Percentiles rank a stretch among this genome's conserved stretches.
These are phyloP conservation scores for Delonix regia DNA, from an alignment of 306 rosid species.

Conservation along the genomic window DNA sequence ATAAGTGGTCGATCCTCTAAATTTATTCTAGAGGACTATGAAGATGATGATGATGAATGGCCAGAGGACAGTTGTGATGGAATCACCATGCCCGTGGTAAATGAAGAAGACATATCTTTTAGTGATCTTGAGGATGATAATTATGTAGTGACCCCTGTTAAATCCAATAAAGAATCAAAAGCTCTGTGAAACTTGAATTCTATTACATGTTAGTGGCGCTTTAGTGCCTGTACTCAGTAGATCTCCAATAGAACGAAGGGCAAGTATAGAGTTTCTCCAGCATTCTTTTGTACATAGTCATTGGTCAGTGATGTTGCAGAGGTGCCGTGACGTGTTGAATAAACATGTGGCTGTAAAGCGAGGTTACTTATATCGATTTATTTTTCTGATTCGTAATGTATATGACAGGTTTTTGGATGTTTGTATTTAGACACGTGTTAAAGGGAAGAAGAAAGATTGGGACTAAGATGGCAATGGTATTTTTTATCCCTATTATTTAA, in stretches of 20 bases:
- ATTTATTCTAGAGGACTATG: slow-evolving; percentile 49
- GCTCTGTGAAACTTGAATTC: slow-evolving; percentile 39
- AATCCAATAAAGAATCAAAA: slow-evolving; percentile 42
- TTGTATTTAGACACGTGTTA: slow-evolving; percentile 7
- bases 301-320: slow-evolving; percentile 32
- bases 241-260: slow-evolving; percentile 35
- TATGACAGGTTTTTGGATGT: slow-evolving; percentile 16
- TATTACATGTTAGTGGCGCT: slow-evolving; percentile 31
- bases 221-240: slow-evolving; percentile 14
- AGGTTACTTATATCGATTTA: background rate
- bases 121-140: slow-evolving; percentile 95
- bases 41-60: slow-evolving; percentile 77
- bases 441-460: slow-evolving; percentile 27
- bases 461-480: slow-evolving; percentile 11
- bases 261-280: slow-evolving; percentile 6
- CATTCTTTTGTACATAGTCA: slow-evolving; percentile 56
- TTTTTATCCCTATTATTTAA: slow-evolving; percentile 13
- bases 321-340: slow-evolving; percentile 37
- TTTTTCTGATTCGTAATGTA: slow-evolving; percentile 1
- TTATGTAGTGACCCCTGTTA: slow-evolving; percentile 50
- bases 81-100: slow-evolving; percentile 40
- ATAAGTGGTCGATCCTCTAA: slow-evolving; percentile 54
- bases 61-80: slow-evolving; percentile 68
- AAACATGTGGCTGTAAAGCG: slow-evolving; percentile 34
- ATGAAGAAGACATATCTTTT: slow-evolving; percentile 95